A percentile compares a stretch with the other conserved stretches of the same genome.
Evolutionary conservation across 2,329 filamentous ascomycete genomes (phyloP).

Genomic region (Colletotrichum musae): DNA sequence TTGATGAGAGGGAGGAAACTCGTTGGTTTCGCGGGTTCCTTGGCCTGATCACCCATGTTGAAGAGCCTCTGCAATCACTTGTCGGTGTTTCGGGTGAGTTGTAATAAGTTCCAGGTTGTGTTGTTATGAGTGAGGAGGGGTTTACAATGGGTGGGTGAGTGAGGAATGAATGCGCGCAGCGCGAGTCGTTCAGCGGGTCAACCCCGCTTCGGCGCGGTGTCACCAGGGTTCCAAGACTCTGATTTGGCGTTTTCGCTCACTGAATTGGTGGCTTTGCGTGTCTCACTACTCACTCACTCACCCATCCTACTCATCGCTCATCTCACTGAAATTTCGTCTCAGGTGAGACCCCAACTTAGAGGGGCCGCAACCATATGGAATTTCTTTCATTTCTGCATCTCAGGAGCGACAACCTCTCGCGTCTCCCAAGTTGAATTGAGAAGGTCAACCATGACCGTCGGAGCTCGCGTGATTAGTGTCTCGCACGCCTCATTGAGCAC

Average conservation of each 20-base stretch:
- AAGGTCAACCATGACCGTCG: slow-evolving; percentile 1
- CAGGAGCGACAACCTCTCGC: too few species aligned
- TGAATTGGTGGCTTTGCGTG: too few species aligned
- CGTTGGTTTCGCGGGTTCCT: too few species aligned
- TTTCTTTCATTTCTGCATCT: too few species aligned
- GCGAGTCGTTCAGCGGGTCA: not conserved
- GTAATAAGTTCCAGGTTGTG: too few species aligned
- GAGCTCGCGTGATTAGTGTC: not conserved
- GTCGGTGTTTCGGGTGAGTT: too few species aligned
- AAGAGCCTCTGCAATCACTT: too few species aligned
- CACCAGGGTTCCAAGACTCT: not conserved
- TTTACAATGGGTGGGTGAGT: too few species aligned
- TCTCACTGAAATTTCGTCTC: too few species aligned
- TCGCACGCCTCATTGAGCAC: not conserved
- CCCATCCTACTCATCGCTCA: too few species aligned
- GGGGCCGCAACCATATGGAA: not conserved
- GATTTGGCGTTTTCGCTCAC: not conserved
- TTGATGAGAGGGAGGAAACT: slow-evolving; percentile 50
- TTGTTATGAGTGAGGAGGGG: not conserved
- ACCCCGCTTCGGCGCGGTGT: slow-evolving; percentile 1
- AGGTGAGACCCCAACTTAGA: too few species aligned
- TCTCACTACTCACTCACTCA: too few species aligned
- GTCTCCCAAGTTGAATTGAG: not conserved
- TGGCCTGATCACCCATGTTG: not conserved
- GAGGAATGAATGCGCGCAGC: not conserved